Base-by-base conservation (phyloP, 345 rosid genomes). In the Tarenaya hassleriana region DNA sequence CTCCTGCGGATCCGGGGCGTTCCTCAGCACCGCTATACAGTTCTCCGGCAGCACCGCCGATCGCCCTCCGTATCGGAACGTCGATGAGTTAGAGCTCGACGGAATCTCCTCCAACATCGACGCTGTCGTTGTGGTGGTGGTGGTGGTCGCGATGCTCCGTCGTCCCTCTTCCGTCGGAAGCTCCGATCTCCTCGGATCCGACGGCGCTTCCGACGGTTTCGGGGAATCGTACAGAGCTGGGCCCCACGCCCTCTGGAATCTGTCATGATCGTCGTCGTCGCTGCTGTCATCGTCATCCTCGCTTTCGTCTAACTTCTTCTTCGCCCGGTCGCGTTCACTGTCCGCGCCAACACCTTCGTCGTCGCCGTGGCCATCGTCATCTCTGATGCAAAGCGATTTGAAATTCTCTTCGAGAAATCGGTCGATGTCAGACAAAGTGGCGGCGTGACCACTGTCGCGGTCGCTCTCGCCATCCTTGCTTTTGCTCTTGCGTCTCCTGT, bases 331-430 rank as follows among this genome's bases (percentile, higher is more conserved):
- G 12, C 21, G 15, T 10, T 16, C 41, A 7, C n/a, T n/a, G 29
- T 24, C n/a, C n/a, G n/a, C n/a, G n/a, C n/a, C n/a, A 24, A 10
- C n/a, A n/a, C n/a, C n/a, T n/a, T n/a, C n/a, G n/a, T n/a, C 37
- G 1, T 65, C 55, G 1, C 10, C 34, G 12, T 13, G 56, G 3
- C 63, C 75, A 0, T 63, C 63, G 0, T 64, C 79, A 7, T 81
- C 86, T 3, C 56, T 48, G 35, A 82, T 50, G 52, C 78, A 91
- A 34, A 91, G 79, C 11, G 98, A 84, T 46, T 56, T 77, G 67
- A 91, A 87, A 66, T 91, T 91, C 68, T 87, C 95, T 12, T 68
- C 73, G 24, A 87, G 82, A 66, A 87, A 91, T 11, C 75, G 81
- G 55, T 91, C 98, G 10, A 91, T 60, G 32, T 91, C 98, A 0